phyloP scores from a whole-genome alignment of 177 flowering plant genomes.

The Vitis hybrid region DNA sequence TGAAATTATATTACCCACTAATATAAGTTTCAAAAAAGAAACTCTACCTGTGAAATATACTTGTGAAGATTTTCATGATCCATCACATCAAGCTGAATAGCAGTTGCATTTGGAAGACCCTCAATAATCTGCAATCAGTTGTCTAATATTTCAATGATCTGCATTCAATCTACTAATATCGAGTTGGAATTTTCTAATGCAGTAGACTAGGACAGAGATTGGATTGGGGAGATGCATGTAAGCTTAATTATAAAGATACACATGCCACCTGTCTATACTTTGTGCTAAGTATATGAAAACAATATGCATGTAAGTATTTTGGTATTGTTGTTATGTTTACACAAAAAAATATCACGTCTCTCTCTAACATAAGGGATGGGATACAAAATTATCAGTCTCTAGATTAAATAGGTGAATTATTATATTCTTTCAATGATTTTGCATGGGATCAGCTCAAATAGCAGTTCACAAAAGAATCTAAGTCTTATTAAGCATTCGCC shows the following conservation, averaged over 20 bases:
- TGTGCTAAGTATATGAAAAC: neutral
- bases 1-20: neutral
- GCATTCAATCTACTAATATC: constrained; percentile 3
- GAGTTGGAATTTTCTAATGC: constrained; percentile 3
- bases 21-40: neutral
- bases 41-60: constrained; percentile 68
- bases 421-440: too few species aligned
- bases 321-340: neutral
- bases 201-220: neutral
- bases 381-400: too few species aligned
- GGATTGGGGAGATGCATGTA: neutral
- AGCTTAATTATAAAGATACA: neutral
- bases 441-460: too few species aligned
- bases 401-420: too few species aligned
- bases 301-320: neutral
- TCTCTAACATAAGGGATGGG: neutral
- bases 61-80: constrained; percentile 55
- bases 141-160: constrained; percentile 48
- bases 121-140: constrained; percentile 48
- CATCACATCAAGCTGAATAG: constrained; percentile 75
- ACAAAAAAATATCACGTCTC: neutral
- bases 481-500: too few species aligned
- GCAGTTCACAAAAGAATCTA: neutral
- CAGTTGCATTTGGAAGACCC: constrained; percentile 75
- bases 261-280: neutral